Percentiles rank a stretch among this genome's conserved stretches.
Conservation (phyloP, 2,329 filamentous ascomycete species). For the Claviceps pusilla region DNA sequence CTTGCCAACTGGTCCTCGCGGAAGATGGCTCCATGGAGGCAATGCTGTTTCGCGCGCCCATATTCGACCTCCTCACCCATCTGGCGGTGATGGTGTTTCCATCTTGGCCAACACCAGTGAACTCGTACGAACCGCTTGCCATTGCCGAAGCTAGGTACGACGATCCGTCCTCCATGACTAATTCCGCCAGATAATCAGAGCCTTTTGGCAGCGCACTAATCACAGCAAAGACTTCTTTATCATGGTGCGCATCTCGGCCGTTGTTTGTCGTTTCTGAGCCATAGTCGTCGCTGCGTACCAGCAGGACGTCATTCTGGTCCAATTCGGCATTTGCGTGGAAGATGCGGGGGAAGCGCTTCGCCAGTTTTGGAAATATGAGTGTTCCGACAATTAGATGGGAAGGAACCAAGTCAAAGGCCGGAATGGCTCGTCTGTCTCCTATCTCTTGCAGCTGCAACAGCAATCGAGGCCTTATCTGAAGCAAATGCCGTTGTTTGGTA, state of each 20-base stretch:
- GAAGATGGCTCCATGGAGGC: conserved; percentile 9
- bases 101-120: conserved; percentile 41
- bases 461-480: conserved; percentile 52
- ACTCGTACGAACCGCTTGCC: conserved; percentile 48
- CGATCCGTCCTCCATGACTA: conserved; percentile 49
- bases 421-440: conserved; percentile 45
- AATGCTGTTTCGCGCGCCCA: conserved; percentile 8
- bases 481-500: conserved; percentile 48
- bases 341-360: conserved; percentile 46
- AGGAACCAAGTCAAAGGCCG: conserved; percentile 60
- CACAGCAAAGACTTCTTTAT: conserved; percentile 47
- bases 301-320: conserved; percentile 52
- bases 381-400: conserved; percentile 42
- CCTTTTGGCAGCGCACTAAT: conserved; percentile 43
- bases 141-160: conserved; percentile 41
- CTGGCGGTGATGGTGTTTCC: conserved; percentile 47
- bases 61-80: conserved; percentile 44
- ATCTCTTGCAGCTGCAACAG: conserved; percentile 58
- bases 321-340: conserved; percentile 49
- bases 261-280: conserved; percentile 22
- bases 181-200: conserved; percentile 42
- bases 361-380: conserved; percentile 42
- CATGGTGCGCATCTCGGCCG: conserved; percentile 30
- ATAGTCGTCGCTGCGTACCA: conserved; percentile 59
- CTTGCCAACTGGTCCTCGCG: conserved; percentile 11